Evolutionary conservation across 2,329 filamentous ascomycete species (phyloP).

Genomic region (Penicillium sp.): DNA sequence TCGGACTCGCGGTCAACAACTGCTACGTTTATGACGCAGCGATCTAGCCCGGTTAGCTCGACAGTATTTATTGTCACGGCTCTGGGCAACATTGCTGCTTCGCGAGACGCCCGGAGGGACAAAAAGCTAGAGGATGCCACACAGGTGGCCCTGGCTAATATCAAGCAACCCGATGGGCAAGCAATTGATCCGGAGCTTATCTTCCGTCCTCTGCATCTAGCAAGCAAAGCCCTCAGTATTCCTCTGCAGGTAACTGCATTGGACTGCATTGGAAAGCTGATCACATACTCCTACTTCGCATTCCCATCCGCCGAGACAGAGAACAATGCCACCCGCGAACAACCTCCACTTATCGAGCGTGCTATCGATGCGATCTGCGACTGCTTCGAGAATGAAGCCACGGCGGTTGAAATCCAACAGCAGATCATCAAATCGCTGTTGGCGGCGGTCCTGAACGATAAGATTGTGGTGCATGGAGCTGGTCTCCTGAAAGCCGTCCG

Average conservation of each 20-base stretch:
- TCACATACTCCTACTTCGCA: slow-evolving; percentile 98
- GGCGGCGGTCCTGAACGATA: slow-evolving; percentile 94
- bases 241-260: slow-evolving; percentile 85
- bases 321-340: slow-evolving; percentile 32
- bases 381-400: slow-evolving; percentile 96
- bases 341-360: slow-evolving; percentile 83
- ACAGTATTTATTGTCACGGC: slow-evolving; percentile 94
- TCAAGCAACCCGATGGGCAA: slow-evolving; percentile 79
- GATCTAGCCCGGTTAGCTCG: slow-evolving; percentile 75
- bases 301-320: slow-evolving; percentile 54
- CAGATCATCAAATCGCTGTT: slow-evolving; percentile 97
- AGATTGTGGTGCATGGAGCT: slow-evolving; percentile 96
- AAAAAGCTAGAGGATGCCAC: slow-evolving; percentile 81
- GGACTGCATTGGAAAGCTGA: slow-evolving; percentile 98
- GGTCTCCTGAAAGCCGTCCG: slow-evolving; percentile 94
- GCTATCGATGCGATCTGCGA: slow-evolving; percentile 99
- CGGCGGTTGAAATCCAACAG: slow-evolving; percentile 85
- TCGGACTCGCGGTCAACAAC: slow-evolving; percentile 64
- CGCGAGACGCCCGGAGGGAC: slow-evolving; percentile 85
- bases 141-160: slow-evolving; percentile 76
- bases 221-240: slow-evolving; percentile 81
- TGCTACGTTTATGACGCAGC: slow-evolving; percentile 51
- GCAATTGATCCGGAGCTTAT: slow-evolving; percentile 87
- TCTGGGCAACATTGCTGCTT: slow-evolving; percentile 84
- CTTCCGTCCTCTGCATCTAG: slow-evolving; percentile 86